Evolutionary conservation across 179 eudicot genomes (phyloP).

Genomic region (Spergularia azorica): DNA sequence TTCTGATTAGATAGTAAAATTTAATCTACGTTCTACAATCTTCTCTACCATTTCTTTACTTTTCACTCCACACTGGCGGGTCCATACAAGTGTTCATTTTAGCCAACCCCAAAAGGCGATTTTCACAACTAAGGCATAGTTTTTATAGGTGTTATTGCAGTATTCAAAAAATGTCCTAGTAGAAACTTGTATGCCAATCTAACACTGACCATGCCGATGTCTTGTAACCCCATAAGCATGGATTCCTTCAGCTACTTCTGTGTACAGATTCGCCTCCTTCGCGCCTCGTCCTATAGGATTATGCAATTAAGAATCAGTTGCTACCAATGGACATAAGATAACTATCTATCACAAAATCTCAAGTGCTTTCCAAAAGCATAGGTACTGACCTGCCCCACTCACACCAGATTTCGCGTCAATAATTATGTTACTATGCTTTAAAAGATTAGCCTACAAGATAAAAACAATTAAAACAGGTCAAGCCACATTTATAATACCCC

Average conservation of each 20-base stretch:
- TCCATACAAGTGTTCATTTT: no score
- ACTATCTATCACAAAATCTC: background rate
- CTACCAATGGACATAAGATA: background rate
- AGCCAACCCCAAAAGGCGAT: no score
- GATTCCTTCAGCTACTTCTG: constrained; percentile 95
- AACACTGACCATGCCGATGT: constrained; percentile 90
- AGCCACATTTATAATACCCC: background rate
- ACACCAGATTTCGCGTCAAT: constrained; percentile 96
- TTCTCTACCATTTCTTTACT: no score
- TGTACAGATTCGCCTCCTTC: constrained; percentile 90
- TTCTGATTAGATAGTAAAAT: no score
- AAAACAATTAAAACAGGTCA: background rate
- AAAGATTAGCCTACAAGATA: constrained; percentile 68
- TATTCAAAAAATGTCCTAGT: background rate
- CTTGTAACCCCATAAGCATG: constrained; percentile 86
- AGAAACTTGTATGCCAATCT: background rate
- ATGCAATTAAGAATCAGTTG: constrained; percentile 10
- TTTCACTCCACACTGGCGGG: no score
- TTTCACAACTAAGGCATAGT: no score
- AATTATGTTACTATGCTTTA: constrained; percentile 58
- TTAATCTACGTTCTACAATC: no score
- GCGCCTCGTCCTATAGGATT: constrained; percentile 78
- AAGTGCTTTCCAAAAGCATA: background rate
- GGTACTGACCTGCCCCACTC: constrained; percentile 88
- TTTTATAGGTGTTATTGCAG: no score